phyloP scores from a whole-genome alignment of 2,329 filamentous ascomycete species.

The Colletotrichum zoysiae region DNA sequence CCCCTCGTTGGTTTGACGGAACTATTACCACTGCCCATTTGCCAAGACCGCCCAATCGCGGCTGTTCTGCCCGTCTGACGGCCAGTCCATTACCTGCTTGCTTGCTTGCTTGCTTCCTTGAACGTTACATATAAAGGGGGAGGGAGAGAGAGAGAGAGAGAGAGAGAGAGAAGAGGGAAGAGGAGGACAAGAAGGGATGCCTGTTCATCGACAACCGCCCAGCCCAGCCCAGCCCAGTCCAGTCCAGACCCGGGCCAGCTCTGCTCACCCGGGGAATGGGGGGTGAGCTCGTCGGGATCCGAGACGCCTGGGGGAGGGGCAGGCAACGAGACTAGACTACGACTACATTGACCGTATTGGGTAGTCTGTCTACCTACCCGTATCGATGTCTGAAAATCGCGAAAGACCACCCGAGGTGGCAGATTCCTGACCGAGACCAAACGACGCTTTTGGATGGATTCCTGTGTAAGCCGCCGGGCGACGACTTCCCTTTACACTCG shows the following conservation, averaged over 20 bases:
- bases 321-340: neutral
- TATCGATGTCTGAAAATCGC: neutral
- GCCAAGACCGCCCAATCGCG: slow-evolving; percentile 4
- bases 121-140: neutral
- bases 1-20: slow-evolving; percentile 26
- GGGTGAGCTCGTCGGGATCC: slow-evolving; percentile 4
- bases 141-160: neutral
- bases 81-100: neutral
- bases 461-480: neutral
- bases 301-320: slow-evolving; percentile 1
- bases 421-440: neutral
- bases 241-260: neutral
- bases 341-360: neutral
- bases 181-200: neutral
- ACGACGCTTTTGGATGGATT: neutral
- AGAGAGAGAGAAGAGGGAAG: neutral
- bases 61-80: slow-evolving; percentile 6
- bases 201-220: neutral
- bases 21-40: slow-evolving; percentile 17
- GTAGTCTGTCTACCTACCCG: neutral
- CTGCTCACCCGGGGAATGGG: neutral
- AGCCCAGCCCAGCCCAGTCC: neutral
- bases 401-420: neutral
- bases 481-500: neutral
- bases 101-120: no score